Percentiles rank a stretch among this genome's conserved stretches.
These are phyloP conservation scores for Pichia ethanolica DNA, from an alignment of 805 yeast genomes.

Conservation along the genomic window DNA sequence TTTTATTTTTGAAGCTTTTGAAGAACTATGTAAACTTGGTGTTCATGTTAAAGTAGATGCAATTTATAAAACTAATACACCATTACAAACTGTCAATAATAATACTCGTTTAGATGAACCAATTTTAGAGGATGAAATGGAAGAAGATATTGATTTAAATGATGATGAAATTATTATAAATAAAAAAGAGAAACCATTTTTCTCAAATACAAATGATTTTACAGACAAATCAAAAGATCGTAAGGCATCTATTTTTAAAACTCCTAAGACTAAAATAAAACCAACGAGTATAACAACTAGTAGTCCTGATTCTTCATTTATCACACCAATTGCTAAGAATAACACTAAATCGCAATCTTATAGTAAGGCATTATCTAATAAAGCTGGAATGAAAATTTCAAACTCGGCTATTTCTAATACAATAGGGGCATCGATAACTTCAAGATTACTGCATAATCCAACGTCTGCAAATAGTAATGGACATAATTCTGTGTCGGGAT, in stretches of 20 bases:
- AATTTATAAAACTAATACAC: conserved; percentile 32
- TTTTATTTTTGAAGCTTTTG: conserved; percentile 80
- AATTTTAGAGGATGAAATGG: conserved; percentile 2
- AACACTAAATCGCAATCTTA: conserved; percentile 17
- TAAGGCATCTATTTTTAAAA: conserved; percentile 11
- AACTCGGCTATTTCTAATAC: conserved; percentile 20
- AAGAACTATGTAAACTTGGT: conserved; percentile 64
- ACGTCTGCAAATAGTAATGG: not conserved
- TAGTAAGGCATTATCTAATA: conserved; percentile 35
- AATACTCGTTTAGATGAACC: conserved; percentile 3
- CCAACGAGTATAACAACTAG: conserved; percentile 12
- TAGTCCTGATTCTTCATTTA: conserved; percentile 17
- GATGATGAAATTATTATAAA: conserved; percentile 8
- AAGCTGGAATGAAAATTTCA: conserved; percentile 6
- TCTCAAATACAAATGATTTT: not conserved
- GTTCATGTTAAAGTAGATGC: conserved; percentile 57
- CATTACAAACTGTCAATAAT: not conserved
- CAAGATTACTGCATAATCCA: conserved; percentile 17
- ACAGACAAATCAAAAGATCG: not conserved
- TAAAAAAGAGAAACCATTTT: not conserved
- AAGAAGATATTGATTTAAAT: conserved; percentile 6
- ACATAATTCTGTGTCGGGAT: not conserved
- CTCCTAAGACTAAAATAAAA: conserved; percentile 12
- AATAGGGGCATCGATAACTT: conserved; percentile 24
- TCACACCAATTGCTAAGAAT: conserved; percentile 18